Conservation (phyloP, 345 rosid genomes). For the Syzygium jambos region DNA sequence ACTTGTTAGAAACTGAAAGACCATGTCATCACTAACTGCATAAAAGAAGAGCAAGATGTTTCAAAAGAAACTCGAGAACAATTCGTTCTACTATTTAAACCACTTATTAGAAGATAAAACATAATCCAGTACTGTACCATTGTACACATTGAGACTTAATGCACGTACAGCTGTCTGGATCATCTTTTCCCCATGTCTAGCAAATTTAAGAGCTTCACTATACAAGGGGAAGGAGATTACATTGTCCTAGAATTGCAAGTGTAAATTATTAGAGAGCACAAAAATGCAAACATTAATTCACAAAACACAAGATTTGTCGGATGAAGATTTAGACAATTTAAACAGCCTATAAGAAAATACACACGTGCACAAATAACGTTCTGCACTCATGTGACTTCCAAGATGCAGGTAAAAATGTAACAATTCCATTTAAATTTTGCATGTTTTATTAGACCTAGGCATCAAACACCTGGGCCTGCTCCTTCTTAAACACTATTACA, state of each 20-base stretch:
- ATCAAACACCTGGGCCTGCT: not conserved
- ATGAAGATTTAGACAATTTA: not conserved
- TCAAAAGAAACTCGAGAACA: conserved; percentile 4
- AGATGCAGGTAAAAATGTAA: not conserved
- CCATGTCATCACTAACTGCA: conserved; percentile 63
- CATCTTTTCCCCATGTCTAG: conserved; percentile 65
- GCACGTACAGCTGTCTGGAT: conserved; percentile 72
- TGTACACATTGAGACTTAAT: conserved; percentile 50
- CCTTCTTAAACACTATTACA: not conserved
- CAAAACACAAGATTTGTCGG: not conserved
- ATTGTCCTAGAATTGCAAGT: conserved; percentile 24
- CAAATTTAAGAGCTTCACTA: conserved; percentile 57
- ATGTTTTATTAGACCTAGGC: not conserved
- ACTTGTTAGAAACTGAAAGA: conserved; percentile 39
- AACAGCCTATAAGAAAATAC: not conserved
- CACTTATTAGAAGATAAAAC: not conserved
- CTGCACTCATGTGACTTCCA: not conserved
- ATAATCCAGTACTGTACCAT: conserved; percentile 24
- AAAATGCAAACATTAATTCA: not conserved
- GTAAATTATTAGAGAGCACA: not conserved
- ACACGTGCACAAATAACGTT: not conserved
- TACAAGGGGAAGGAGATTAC: conserved; percentile 56
- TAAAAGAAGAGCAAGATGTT: conserved; percentile 13
- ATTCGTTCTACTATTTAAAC: not conserved
- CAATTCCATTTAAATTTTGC: not conserved